Conservation (phyloP, 2,329 filamentous ascomycete species). For the Xylariomycetidae sp. region DNA sequence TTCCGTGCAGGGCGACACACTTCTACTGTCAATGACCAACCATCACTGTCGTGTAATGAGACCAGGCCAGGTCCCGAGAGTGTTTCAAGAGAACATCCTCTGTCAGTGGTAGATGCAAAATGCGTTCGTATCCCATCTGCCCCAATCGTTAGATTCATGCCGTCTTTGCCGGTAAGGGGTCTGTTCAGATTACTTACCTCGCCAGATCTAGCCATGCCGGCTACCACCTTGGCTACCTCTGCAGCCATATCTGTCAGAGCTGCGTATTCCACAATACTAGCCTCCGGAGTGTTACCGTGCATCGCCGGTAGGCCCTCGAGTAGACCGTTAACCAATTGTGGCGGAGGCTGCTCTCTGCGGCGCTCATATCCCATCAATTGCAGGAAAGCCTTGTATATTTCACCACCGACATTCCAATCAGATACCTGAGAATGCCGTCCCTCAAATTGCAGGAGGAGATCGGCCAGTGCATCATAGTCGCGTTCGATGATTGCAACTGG, state of each 20-base stretch:
- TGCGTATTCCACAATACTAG: constrained; percentile 27
- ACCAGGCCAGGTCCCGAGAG: constrained; percentile 27
- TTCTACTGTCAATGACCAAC: constrained; percentile 19
- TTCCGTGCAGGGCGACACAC: too few species aligned
- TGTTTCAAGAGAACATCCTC: constrained; percentile 30
- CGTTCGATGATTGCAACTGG: constrained; percentile 78
- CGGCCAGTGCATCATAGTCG: constrained; percentile 66
- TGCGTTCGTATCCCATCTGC: constrained; percentile 26
- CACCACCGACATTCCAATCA: constrained; percentile 75
- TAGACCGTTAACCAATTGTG: constrained; percentile 51
- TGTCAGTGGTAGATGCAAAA: constrained; percentile 27
- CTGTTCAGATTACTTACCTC: constrained; percentile 23
- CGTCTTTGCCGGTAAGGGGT: neutral
- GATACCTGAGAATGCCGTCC: constrained; percentile 56
- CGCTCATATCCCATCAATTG: constrained; percentile 40
- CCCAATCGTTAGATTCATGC: constrained; percentile 12
- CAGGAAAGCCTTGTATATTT: constrained; percentile 67
- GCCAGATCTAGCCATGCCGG: constrained; percentile 22
- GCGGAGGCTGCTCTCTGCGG: constrained; percentile 33
- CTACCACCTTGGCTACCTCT: constrained; percentile 28
- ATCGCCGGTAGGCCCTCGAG: constrained; percentile 52
- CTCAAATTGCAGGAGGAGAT: constrained; percentile 68
- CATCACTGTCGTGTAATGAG: constrained; percentile 25
- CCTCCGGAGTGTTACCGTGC: constrained; percentile 35
- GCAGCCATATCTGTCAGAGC: constrained; percentile 30